A percentile compares a stretch with the other conserved stretches of the same genome.
These are phyloP conservation scores for Talaromyces ruber DNA, from an alignment of 495 filamentous ascomycete genomes.

Conservation along the genomic window DNA sequence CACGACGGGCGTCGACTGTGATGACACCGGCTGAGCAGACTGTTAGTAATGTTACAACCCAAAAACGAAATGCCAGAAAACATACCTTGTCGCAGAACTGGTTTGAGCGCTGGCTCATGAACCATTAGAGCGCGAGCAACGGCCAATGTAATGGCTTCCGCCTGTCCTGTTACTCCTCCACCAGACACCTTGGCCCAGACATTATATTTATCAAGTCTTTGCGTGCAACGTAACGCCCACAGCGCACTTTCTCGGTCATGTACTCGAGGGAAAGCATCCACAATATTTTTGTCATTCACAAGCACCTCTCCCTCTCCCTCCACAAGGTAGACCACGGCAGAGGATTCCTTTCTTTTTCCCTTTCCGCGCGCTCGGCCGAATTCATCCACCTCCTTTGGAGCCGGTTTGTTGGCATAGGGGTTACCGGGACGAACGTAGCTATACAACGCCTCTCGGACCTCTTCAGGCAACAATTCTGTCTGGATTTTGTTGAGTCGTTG, in stretches of 20 bases:
- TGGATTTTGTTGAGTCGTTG: conserved; percentile 81
- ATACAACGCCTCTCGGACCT: conserved; percentile 53
- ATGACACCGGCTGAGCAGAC: conserved; percentile 68
- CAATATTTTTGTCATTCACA: conserved; percentile 78
- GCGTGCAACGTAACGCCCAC: conserved; percentile 77
- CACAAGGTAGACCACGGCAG: conserved; percentile 75
- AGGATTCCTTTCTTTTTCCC: conserved; percentile 77
- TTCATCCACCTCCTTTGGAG: conserved; percentile 53
- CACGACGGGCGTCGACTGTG: conserved; percentile 81
- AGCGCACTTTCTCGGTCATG: conserved; percentile 93
- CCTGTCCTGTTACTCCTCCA: conserved; percentile 89
- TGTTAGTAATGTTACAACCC: conserved; percentile 14
- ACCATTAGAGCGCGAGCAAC: conserved; percentile 78
- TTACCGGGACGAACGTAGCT: conserved; percentile 69
- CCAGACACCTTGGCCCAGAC: conserved; percentile 78
- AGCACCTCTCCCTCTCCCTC: conserved; percentile 86
- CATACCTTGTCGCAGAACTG: conserved; percentile 80
- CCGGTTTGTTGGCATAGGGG: conserved; percentile 51
- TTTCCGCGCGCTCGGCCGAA: conserved; percentile 67
- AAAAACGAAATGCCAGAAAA: conserved; percentile 12
- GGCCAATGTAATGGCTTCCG: conserved; percentile 90
- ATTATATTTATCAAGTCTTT: conserved; percentile 93
- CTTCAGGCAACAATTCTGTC: conserved; percentile 62
- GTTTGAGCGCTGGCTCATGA: conserved; percentile 87
- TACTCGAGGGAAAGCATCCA: conserved; percentile 70